A percentile compares a stretch with the other conserved stretches of the same genome.
Conservation (phyloP, 805 yeast species). For the Lipomyces mesembrius region DNA sequence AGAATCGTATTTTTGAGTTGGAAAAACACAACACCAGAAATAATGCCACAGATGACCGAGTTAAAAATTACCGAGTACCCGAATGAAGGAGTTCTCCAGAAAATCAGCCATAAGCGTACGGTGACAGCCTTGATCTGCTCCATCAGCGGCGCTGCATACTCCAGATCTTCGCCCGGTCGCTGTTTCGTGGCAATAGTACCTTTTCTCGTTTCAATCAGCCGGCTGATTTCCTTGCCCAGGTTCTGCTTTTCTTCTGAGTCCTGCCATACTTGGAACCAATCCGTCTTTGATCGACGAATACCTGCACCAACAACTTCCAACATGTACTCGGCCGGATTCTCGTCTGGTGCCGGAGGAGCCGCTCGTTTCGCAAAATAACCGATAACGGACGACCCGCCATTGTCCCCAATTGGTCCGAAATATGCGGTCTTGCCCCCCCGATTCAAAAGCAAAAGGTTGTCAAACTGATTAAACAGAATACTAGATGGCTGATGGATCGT, state of each 20-base stretch:
- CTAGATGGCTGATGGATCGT: conserved; percentile 85
- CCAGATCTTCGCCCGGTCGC: conserved; percentile 10
- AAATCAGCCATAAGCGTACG: conserved; percentile 60
- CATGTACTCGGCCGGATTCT: conserved; percentile 80
- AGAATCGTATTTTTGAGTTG: conserved; percentile 68
- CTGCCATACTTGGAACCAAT: conserved; percentile 69
- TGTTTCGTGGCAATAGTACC: not conserved
- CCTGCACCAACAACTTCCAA: conserved; percentile 55
- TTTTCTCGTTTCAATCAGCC: conserved; percentile 54
- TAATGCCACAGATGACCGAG: conserved; percentile 8
- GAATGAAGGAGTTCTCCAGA: conserved; percentile 57
- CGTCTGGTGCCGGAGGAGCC: conserved; percentile 58
- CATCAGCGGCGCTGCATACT: conserved; percentile 38
- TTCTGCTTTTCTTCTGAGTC: conserved; percentile 63
- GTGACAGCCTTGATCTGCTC: conserved; percentile 55
- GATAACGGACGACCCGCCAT: conserved; percentile 57
- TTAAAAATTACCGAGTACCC: conserved; percentile 17
- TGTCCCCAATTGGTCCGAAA: conserved; percentile 57
- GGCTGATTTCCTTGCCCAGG: conserved; percentile 61
- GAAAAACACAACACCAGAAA: conserved; percentile 53
- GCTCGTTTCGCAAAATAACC: conserved; percentile 56
- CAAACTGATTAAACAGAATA: conserved; percentile 66
- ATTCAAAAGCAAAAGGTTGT: conserved; percentile 68
- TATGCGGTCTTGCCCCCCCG: conserved; percentile 72
- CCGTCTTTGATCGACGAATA: conserved; percentile 41